phyloP scores from a whole-genome alignment of 352 stramenopile species.

The Blastocystis sp. region DNA sequence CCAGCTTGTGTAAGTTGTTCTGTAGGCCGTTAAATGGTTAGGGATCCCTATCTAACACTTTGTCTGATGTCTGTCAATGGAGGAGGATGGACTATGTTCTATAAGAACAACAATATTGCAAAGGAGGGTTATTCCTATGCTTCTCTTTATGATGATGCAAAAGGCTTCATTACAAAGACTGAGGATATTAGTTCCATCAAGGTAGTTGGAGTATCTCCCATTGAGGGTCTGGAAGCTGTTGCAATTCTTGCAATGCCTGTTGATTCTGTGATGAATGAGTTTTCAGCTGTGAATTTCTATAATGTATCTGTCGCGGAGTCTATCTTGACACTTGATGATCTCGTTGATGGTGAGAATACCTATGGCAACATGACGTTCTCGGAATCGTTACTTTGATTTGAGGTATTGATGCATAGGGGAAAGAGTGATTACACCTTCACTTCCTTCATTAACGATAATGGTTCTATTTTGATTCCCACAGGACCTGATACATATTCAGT shows the following conservation, averaged over 20 bases:
- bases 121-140: background rate
- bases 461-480: constrained; percentile 11
- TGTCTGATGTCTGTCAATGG: constrained; percentile 54
- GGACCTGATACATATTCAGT: background rate
- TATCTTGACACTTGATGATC: background rate
- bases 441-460: constrained; percentile 10
- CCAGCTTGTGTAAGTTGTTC: background rate
- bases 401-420: background rate
- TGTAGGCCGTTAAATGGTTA: background rate
- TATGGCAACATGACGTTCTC: background rate
- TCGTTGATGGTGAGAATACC: constrained; percentile 3
- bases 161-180: background rate
- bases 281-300: constrained; percentile 15
- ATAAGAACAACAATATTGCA: constrained; percentile 30
- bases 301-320: background rate
- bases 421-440: constrained; percentile 32
- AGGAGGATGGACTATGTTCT: constrained; percentile 59
- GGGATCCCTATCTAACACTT: constrained; percentile 44
- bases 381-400: background rate
- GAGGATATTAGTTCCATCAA: background rate
- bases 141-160: background rate
- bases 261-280: background rate
- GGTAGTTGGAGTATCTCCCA: constrained; percentile 21
- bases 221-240: background rate
- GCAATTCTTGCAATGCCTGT: constrained; percentile 33